A percentile compares a stretch with the other conserved stretches of the same genome.
Evolutionary conservation across 2,329 filamentous ascomycete species (phyloP).

Genomic region (Pestalotiopsis fici): DNA sequence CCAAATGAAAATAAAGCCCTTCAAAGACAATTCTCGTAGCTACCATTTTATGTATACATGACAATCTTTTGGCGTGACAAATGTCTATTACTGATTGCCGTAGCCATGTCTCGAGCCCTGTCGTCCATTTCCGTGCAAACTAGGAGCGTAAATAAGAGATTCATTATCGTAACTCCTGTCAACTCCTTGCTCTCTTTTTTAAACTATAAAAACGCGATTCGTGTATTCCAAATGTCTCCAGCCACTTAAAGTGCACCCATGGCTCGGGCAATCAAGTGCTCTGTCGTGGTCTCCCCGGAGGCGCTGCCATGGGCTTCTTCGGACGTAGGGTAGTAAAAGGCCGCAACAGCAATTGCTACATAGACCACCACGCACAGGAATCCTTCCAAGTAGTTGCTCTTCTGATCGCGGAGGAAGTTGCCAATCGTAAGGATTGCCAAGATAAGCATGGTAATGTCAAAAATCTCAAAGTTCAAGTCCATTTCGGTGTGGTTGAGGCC

Average conservation of each 20-base stretch:
- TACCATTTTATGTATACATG: background rate
- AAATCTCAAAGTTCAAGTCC: conserved; percentile 83
- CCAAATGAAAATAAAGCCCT: too few species aligned
- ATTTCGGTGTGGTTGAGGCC: conserved; percentile 64
- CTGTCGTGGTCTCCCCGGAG: background rate
- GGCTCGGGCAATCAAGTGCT: background rate
- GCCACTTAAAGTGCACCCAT: background rate
- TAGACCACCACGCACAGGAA: conserved; percentile 73
- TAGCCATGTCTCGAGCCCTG: background rate
- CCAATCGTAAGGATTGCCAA: conserved; percentile 85
- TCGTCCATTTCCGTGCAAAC: background rate
- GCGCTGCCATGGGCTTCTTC: background rate
- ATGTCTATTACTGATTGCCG: too few species aligned
- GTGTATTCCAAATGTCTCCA: background rate
- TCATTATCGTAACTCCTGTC: background rate
- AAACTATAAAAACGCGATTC: background rate
- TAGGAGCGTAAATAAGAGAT: background rate
- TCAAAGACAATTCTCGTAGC: too few species aligned
- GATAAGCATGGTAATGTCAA: conserved; percentile 80
- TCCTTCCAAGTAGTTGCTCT: conserved; percentile 90
- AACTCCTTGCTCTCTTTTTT: background rate
- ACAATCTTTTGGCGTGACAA: background rate
- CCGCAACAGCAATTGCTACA: conserved; percentile 59
- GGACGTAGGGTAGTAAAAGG: conserved; percentile 51
- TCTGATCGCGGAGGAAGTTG: conserved; percentile 83